phyloP scores from a whole-genome alignment of 345 rosid genomes.

The Murraya paniculata region DNA sequence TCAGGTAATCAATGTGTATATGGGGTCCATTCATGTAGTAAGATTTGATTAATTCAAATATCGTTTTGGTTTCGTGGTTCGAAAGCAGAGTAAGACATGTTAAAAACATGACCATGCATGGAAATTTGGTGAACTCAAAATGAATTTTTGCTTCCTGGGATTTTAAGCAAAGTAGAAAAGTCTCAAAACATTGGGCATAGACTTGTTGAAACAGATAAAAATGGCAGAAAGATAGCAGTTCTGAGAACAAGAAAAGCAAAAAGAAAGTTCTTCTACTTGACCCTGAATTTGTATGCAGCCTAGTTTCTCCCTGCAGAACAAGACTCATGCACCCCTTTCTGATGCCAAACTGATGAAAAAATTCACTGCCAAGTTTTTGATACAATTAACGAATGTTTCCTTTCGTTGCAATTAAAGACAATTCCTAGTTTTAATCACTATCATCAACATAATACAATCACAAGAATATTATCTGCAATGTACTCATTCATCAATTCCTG shows the following conservation, averaged over 20 bases:
- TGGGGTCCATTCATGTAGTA: neutral
- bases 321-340: neutral
- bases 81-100: neutral
- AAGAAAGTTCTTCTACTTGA: neutral
- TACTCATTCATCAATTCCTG: neutral
- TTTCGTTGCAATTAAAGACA: neutral
- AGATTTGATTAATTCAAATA: neutral
- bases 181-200: neutral
- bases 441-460: neutral
- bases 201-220: neutral
- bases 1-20: neutral
- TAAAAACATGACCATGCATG: neutral
- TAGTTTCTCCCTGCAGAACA: neutral
- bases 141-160: neutral
- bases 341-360: neutral
- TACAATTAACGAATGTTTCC: neutral
- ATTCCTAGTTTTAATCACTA: neutral
- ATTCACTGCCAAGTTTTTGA: neutral
- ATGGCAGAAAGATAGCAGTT: neutral
- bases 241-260: neutral
- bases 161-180: neutral
- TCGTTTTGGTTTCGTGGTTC: neutral
- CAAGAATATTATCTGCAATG: neutral
- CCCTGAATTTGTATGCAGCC: neutral
- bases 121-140: neutral